Percentiles rank a stretch among this genome's conserved stretches.
Evolutionary conservation across 139 green algal species (phyloP).

Genomic region (Picochlorum sp.): DNA sequence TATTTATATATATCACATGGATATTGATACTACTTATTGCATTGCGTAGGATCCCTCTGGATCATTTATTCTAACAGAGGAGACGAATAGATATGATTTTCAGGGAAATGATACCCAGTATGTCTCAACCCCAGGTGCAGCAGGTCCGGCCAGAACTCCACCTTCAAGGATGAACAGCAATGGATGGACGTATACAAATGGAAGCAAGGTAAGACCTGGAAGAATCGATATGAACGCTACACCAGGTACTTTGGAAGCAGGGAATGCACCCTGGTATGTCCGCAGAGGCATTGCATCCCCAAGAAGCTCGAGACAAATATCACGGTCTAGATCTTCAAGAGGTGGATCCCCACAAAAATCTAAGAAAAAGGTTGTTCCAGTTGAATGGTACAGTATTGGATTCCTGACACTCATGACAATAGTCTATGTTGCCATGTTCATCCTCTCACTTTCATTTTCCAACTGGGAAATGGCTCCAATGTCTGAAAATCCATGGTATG

Average conservation of each 20-base stretch:
- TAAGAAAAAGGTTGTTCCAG: neutral
- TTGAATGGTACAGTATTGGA: conserved; percentile 1
- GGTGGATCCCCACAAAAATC: neutral
- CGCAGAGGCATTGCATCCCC: conserved; percentile 5
- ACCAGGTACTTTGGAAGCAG: neutral
- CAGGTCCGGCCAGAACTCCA: neutral
- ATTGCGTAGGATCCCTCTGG: neutral
- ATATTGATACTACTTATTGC: neutral
- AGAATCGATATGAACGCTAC: conserved; percentile 10
- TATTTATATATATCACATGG: neutral
- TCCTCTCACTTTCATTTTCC: conserved; percentile 21
- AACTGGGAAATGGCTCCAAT: conserved; percentile 38
- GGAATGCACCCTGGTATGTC: conserved; percentile 1
- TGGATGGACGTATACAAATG: conserved; percentile 14
- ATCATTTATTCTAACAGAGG: neutral
- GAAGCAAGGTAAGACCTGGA: conserved; percentile 10
- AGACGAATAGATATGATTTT: conserved; percentile 2
- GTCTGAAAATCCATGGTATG: conserved; percentile 40
- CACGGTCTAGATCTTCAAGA: neutral
- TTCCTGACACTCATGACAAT: conserved; percentile 6
- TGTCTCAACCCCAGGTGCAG: conserved; percentile 23
- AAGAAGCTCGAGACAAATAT: neutral
- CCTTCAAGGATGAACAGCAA: conserved; percentile 9
- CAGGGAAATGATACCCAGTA: conserved; percentile 19
- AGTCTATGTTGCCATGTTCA: conserved; percentile 29